These are phyloP conservation scores for Epichloe glyceriae DNA, from an alignment of 2,329 filamentous ascomycete species.

Conservation along the genomic window DNA sequence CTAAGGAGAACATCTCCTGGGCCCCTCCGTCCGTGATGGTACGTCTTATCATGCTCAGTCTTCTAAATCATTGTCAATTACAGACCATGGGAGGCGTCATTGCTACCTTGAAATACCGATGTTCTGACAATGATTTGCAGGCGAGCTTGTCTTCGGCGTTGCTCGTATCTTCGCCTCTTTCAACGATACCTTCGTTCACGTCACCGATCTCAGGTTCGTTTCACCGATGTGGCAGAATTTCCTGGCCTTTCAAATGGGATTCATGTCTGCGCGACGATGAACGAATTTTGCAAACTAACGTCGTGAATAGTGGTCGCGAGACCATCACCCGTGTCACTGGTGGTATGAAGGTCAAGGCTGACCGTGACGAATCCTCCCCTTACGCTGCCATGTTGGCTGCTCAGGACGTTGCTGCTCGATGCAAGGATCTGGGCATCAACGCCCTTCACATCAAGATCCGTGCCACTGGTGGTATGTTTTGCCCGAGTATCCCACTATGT, in stretches of 20 bases:
- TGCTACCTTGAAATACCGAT: not conserved
- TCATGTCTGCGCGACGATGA: not conserved
- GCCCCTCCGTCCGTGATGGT: constrained; percentile 95
- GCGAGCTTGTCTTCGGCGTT: constrained; percentile 96
- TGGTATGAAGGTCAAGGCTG: constrained; percentile 99
- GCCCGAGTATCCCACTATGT: not conserved
- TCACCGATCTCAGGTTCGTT: constrained; percentile 91
- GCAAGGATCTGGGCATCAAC: constrained; percentile 62
- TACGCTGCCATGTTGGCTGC: constrained; percentile 99
- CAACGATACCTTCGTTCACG: constrained; percentile 93
- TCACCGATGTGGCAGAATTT: constrained; percentile 3
- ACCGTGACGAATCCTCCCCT: constrained; percentile 98
- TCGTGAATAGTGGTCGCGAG: constrained; percentile 75
- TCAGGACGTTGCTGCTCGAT: constrained; percentile 88
- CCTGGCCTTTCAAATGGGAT: not conserved
- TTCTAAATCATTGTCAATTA: not conserved
- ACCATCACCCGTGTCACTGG: constrained; percentile 99
- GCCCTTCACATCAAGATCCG: constrained; percentile 99
- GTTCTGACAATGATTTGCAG: constrained; percentile 29
- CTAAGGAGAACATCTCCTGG: constrained; percentile 97
- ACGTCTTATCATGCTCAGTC: constrained; percentile 14
- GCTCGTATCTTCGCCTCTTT: constrained; percentile 92
- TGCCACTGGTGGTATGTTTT: constrained; percentile 77
- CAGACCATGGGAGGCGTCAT: not conserved
- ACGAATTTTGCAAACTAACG: constrained; percentile 2